Conservation (phyloP, 306 rosid genomes). For the Aeschynomene evenia region DNA sequence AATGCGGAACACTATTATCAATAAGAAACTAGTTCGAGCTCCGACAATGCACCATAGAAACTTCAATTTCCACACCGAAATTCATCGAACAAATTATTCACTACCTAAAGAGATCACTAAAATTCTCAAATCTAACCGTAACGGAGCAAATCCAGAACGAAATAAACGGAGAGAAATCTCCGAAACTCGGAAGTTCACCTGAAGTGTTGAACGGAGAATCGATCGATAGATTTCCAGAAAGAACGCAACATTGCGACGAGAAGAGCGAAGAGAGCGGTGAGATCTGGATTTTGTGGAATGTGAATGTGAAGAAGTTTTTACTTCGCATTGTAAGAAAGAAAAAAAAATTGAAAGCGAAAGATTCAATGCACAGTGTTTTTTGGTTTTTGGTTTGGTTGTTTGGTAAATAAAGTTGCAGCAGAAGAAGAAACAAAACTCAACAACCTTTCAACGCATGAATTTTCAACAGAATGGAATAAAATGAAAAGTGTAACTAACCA, state of each 20-base stretch:
- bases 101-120: neutral
- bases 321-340: constrained; percentile 22
- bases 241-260: constrained; percentile 57
- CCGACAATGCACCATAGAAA: neutral
- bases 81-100: neutral
- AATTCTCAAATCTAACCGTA: constrained; percentile 21
- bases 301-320: constrained; percentile 3
- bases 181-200: constrained; percentile 28
- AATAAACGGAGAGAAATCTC: neutral
- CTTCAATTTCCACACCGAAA: neutral
- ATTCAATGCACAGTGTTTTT: neutral
- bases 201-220: constrained; percentile 80
- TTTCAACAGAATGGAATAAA: neutral
- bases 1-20: neutral
- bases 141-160: neutral
- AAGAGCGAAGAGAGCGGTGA: constrained; percentile 5
- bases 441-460: constrained; percentile 54
- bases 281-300: neutral
- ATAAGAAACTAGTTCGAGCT: neutral
- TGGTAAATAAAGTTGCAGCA: constrained; percentile 31
- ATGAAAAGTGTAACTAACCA: neutral
- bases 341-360: neutral
- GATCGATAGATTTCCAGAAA: constrained; percentile 80
- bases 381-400: constrained; percentile 41
- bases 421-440: constrained; percentile 37